Percentiles rank a stretch among this genome's conserved stretches.
These are phyloP conservation scores for Hippophae rhamnoides DNA, from an alignment of 306 rosid genomes.

Conservation along the genomic window DNA sequence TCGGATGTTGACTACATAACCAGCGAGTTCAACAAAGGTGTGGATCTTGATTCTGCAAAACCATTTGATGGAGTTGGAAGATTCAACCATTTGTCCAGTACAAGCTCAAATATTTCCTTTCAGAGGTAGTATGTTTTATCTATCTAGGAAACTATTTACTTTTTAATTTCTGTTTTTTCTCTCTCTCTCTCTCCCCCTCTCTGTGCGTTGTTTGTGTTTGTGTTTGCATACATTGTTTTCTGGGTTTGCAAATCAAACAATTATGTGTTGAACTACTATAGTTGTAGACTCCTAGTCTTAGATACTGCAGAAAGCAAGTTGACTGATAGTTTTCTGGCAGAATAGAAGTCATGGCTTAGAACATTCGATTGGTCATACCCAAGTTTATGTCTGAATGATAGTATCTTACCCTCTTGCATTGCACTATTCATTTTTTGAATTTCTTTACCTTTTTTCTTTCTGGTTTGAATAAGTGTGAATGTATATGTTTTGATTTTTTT, in stretches of 20 bases:
- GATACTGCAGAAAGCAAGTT: no score
- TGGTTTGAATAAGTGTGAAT: not conserved
- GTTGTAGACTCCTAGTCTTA: no score
- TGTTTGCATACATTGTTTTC: not conserved
- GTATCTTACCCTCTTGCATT: no score
- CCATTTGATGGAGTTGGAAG: slow-evolving; percentile 60
- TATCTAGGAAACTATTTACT: not conserved
- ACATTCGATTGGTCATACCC: no score
- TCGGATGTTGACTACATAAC: slow-evolving; percentile 44
- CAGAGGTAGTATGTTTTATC: slow-evolving; percentile 45
- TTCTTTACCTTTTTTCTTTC: not conserved
- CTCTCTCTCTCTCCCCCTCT: no score
- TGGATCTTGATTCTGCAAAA: slow-evolving; percentile 67
- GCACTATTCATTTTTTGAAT: not conserved
- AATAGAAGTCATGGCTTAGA: no score
- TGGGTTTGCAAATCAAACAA: no score
- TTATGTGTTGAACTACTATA: no score
- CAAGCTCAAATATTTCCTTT: slow-evolving; percentile 36
- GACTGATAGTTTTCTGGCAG: no score
- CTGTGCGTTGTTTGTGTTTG: not conserved
- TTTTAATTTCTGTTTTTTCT: not conserved
- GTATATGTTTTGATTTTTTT: not conserved
- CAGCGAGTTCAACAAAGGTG: slow-evolving; percentile 48
- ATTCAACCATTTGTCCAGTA: slow-evolving; percentile 33
- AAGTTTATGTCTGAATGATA: no score